Evolutionary conservation across 306 rosid genomes (phyloP), one percentile per base, ranked within the genome.

Genomic region (Cucurbita argyrosperma): DNA sequence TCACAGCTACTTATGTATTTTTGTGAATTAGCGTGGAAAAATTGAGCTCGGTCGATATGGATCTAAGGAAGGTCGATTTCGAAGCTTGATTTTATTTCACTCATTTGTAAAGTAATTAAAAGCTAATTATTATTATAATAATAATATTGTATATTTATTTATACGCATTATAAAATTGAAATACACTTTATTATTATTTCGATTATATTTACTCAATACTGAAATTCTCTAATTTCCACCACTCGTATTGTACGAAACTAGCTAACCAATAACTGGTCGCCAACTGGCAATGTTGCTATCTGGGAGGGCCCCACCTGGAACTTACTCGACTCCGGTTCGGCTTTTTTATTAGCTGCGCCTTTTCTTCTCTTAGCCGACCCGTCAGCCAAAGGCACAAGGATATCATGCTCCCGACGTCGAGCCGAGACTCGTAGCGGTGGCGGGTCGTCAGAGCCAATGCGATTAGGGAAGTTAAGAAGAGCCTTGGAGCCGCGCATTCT

Each of bases 401-500:
- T 2, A 5, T 40, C 50, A 16, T n/a, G 54, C 9, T 66, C 54
- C 1, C 83, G 71, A 8, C 88, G 84, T 39, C 82, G 82, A 4
- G 81, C 80, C 16, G 86, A 82, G 73, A 88, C 69, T 58, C 92
- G 77, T 0, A 76, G 80, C 8, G 89, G 92, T 19, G 80, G 81
- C 1, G 89, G 88, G 63, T 83, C 86, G 1, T 76, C 80, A 35
- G 83, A 79, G n/a, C 81, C 87, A 42, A 88, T 76, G 39, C 80
- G 82, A 47, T 82, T 85, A 0, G 92, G 92, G 30, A 88, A 88
- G 69, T 88, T 88, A 21, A 88, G 82, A 81, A 85, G 53, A 43
- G 92, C 92, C 82, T 85, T 88, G 6, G 84, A 62, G 45, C 88
- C 92, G 16, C 92, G 86, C 58, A 88, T 71, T 52, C 42, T 42